Base-by-base conservation (phyloP, 2,329 filamentous ascomycete species). In the Trichoderma guizhouense region DNA sequence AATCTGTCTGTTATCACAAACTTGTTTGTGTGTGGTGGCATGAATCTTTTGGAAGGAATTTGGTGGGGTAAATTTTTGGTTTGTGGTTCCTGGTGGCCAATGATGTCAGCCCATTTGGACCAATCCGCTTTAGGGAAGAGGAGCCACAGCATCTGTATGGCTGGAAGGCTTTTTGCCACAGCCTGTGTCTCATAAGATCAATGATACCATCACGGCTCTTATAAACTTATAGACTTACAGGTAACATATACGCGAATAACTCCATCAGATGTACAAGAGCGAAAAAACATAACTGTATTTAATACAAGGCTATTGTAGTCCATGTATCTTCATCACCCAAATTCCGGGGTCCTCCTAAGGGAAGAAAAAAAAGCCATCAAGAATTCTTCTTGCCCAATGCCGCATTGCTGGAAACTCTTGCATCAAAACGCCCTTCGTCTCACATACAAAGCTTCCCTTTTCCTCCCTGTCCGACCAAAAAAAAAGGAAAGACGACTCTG, bases 11-110 rank as follows among this genome's bases (percentile, higher is more conserved):
- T 67, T 72, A 63, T 36, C 28, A 32, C 71, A 70, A 72, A 70
- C 47, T 60, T 61, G 71, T 39, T 70, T 69, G 53, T 39, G 39
- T 39, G 68, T 73, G 60, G 73, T 72, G 72, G 71, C 65, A 68
- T 66, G 63, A 71, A 67, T 68, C 69, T 71, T 71, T 68, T 72
- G 76, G 78, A 75, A 74, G 72, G 64, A 69, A 55, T 57, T 74
- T 82, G 80, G 81, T 82, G 81, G 82, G 81, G 81, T 82, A 81
- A 80, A 80, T 80, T 81, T 82, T 80, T 81, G 74, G 72, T 69
- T 71, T 68, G 69, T 68, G 63, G 63, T 55, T 72, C 26, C 28
- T 18, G 28, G 61, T 73, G 73, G 70, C 73, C 76, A 76, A 77
- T 80, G 80, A 81, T 80, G 79, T 81, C 79, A 81, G 76, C 73